Percentiles rank a stretch among this genome's conserved stretches.
Conservation (phyloP, 306 rosid species). For the Cyamopsis tetragonoloba region DNA sequence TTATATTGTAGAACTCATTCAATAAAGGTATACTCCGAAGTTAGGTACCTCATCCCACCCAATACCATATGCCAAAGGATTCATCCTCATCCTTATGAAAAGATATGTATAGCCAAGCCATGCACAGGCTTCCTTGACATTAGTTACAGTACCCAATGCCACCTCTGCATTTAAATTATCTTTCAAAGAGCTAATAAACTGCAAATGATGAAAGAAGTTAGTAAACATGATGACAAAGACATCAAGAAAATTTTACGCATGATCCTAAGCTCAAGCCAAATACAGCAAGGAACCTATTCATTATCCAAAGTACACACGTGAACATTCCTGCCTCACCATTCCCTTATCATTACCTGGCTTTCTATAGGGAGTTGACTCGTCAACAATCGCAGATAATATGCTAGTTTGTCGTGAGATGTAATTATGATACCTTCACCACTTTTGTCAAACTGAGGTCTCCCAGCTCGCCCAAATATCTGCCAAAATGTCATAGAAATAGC, state of each 20-base stretch:
- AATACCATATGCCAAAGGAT: constrained; percentile 90
- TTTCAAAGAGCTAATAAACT: constrained; percentile 93
- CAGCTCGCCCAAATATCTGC: constrained; percentile 96
- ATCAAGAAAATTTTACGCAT: constrained; percentile 3
- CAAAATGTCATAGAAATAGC: constrained; percentile 25
- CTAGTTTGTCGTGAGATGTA: constrained; percentile 87
- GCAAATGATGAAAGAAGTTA: constrained; percentile 34
- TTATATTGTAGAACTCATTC: constrained; percentile 5
- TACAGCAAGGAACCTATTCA: too few relatives aligned
- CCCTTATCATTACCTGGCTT: constrained; percentile 74
- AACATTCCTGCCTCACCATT: neutral
- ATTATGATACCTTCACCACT: constrained; percentile 99
- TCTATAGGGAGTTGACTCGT: constrained; percentile 96
- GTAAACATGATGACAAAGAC: constrained; percentile 7
- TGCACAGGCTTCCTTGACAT: constrained; percentile 97
- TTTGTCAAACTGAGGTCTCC: constrained; percentile 96
- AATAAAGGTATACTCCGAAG: constrained; percentile 10
- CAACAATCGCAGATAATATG: constrained; percentile 81
- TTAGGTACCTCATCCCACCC: constrained; percentile 92
- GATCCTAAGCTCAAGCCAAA: neutral
- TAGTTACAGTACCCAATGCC: constrained; percentile 96
- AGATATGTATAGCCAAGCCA: constrained; percentile 99
- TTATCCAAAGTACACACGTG: constrained; percentile 3
- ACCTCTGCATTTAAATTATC: constrained; percentile 98
- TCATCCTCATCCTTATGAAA: constrained; percentile 93